Evolutionary conservation across 495 filamentous ascomycete genomes (phyloP), one percentile per base, ranked within the genome.

Genomic region (Neurospora discreta): DNA sequence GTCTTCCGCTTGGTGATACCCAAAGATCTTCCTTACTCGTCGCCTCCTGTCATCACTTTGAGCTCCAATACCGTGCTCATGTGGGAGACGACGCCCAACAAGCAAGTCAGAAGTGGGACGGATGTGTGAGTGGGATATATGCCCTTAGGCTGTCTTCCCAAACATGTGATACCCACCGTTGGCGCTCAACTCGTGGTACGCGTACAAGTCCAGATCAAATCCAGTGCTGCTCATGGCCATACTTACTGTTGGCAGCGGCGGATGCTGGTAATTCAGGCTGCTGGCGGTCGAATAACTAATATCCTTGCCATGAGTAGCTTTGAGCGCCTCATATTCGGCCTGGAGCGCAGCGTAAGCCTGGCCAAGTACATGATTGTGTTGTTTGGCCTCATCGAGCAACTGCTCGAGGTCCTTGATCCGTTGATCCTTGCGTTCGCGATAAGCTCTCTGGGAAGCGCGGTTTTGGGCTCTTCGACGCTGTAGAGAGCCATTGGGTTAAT

Each of bases 361-460:
- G 71, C 78, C 77, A 39, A 84, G 81, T 44, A 78, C 77, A 36
- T 84, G 80, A 71, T 82, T 82, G 73, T 79, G 81, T 58, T 82
- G 78, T 73, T 85, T 82, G 65, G 84, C 80, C 16, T 85, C 86
- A 75, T 80, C 85, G 75, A 95, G 90, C 81, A 93, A 91, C 60
- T 89, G 83, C 82, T 94, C 92, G 10, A 95, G 89, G 70, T 94
- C 91, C 78, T 89, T 89, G 71, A 94, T 92, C 72, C 92, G 89
- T 52, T 91, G 88, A 76, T 95, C 92, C 80, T 95, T 95, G 71
- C 92, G 87, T 80, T 94, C 92, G 67, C 92, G 90, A 75, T 94
- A 95, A 39, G 91, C 91, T 76, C 92, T 85, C 79, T 95, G 92
- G 4, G 87, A 87, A 71, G 85, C 85, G 60, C 87, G 83, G 74